Evolutionary conservation across 257 asterid genomes (phyloP).

Genomic region (Ilex aquifolium): DNA sequence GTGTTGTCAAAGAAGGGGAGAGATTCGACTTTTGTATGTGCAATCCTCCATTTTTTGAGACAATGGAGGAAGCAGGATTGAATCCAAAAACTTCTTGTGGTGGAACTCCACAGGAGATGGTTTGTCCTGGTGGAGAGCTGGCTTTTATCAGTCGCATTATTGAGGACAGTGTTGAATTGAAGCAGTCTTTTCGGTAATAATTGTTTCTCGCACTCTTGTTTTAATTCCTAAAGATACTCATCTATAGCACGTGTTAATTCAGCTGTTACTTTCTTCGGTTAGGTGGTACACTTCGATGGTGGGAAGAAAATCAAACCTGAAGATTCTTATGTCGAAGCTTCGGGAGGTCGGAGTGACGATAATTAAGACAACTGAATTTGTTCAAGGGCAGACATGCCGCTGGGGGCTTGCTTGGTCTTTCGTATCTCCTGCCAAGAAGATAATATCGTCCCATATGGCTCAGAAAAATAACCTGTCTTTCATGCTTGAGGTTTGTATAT

Average conservation of each 20-base stretch:
- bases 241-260: neutral
- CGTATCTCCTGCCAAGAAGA: constrained; percentile 47
- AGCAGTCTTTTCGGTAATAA: constrained; percentile 57
- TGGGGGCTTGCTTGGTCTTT: constrained; percentile 99
- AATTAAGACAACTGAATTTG: constrained; percentile 90
- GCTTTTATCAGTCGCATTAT: constrained; percentile 71
- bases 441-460: constrained; percentile 25
- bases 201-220: neutral
- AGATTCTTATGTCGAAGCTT: constrained; percentile 58
- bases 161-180: constrained; percentile 66
- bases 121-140: constrained; percentile 80
- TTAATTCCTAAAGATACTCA: neutral
- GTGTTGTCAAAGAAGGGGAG: constrained; percentile 70
- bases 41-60: constrained; percentile 92
- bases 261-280: constrained; percentile 6
- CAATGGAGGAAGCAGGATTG: constrained; percentile 84
- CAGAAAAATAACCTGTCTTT: constrained; percentile 61
- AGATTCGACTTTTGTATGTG: constrained; percentile 91
- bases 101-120: constrained; percentile 90
- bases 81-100: constrained; percentile 97
- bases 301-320: constrained; percentile 83
- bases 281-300: constrained; percentile 98
- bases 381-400: constrained; percentile 90
- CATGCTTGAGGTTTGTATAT: constrained; percentile 60
- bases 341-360: constrained; percentile 75